These are phyloP conservation scores for Geotrichum bryndzae DNA, from an alignment of 1,139 yeast genomes.

Conservation along the genomic window DNA sequence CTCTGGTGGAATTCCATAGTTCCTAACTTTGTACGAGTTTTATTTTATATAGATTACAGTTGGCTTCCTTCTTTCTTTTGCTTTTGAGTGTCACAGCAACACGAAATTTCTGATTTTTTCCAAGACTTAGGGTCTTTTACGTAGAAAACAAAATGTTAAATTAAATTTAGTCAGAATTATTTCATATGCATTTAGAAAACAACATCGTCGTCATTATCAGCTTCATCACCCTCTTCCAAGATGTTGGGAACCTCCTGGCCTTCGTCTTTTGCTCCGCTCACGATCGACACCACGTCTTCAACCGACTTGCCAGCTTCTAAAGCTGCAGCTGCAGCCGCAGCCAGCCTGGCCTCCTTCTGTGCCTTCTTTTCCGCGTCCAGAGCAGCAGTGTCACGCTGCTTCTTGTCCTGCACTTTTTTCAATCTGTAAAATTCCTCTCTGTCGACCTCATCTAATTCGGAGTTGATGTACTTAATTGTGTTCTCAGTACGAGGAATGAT, in stretches of 20 bases:
- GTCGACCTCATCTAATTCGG: slow-evolving; percentile 94
- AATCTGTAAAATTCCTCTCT: slow-evolving; percentile 96
- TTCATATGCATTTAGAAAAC: slow-evolving; percentile 23
- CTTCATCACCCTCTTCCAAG: slow-evolving; percentile 12
- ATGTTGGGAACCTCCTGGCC: slow-evolving; percentile 3
- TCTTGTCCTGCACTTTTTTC: slow-evolving; percentile 95
- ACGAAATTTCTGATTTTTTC: neutral
- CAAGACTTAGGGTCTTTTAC: neutral
- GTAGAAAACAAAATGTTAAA: neutral
- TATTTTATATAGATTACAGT: too few species aligned
- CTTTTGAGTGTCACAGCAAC: neutral
- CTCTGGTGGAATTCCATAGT: too few species aligned
- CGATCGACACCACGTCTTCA: slow-evolving; percentile 17
- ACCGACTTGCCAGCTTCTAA: slow-evolving; percentile 11
- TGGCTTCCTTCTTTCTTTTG: too few species aligned
- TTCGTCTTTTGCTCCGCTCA: slow-evolving; percentile 10
- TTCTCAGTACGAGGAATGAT: slow-evolving; percentile 96
- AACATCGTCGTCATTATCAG: slow-evolving; percentile 27
- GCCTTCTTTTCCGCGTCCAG: slow-evolving; percentile 47
- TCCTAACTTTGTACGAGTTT: too few species aligned
- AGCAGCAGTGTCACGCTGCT: slow-evolving; percentile 68
- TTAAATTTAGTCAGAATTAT: neutral
- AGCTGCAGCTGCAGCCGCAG: slow-evolving; percentile 14
- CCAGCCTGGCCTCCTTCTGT: slow-evolving; percentile 20
- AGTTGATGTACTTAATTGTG: slow-evolving; percentile 84